Evolutionary conservation across 2,329 filamentous ascomycete species (phyloP).

Genomic region (Fusarium denticulatum): DNA sequence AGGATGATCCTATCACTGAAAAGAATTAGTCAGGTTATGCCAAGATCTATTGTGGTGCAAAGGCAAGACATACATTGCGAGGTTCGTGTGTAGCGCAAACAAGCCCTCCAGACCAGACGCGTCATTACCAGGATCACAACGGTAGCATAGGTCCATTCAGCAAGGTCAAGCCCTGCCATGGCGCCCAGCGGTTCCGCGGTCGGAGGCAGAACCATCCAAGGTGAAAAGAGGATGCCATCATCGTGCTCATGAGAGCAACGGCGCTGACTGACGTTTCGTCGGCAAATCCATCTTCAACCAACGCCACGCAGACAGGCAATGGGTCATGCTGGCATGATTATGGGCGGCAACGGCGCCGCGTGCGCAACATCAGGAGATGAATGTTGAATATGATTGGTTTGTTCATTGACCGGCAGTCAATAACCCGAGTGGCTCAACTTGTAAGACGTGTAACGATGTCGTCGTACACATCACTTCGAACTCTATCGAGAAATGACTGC

Average conservation of each 20-base stretch:
- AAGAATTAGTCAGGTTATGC: background rate
- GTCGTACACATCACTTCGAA: slow-evolving; percentile 12
- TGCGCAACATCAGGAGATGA: background rate
- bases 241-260: too few species aligned
- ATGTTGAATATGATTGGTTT: background rate
- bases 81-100: accelerated
- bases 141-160: accelerated
- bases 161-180: accelerated
- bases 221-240: accelerated
- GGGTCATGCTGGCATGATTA: background rate
- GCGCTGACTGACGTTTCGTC: accelerated
- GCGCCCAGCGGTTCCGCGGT: too few species aligned
- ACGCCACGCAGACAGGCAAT: background rate
- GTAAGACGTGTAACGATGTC: slow-evolving; percentile 14
- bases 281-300: background rate
- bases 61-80: background rate
- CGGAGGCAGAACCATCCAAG: too few species aligned
- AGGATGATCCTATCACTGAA: background rate
- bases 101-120: background rate
- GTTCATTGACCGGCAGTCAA: background rate
- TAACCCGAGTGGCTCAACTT: background rate
- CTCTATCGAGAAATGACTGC: slow-evolving; percentile 4
- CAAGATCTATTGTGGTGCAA: too few species aligned
- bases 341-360: too few species aligned
- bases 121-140: accelerated